Base-by-base conservation (phyloP, 148 eudicot genomes). In the Vaccinium myrtillus region DNA sequence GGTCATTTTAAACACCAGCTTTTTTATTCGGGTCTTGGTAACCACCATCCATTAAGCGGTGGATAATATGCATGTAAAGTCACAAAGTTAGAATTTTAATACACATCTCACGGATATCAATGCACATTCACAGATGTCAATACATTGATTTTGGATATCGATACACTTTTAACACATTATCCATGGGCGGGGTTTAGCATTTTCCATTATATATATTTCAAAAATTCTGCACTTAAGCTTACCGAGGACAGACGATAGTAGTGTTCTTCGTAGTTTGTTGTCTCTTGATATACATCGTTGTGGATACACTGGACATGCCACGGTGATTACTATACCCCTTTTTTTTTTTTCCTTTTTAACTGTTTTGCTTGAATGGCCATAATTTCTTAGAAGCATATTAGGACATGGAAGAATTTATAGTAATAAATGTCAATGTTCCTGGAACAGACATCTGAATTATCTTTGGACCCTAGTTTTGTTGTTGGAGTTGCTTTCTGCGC, bases 331-430 rank as follows among this genome's bases (percentile, higher is more conserved):
- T n/a, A 81, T 23, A 30, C 49, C 76, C 3, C 23, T 63, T 7
- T 48, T 23, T 14, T 63, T n/a, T 51, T 63, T 12, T 9, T 12
- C 14, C 36, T 36, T 36, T 36, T 36, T 36, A 70, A 43, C 46
- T 43, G 50, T 69, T 82, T 70, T 70, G 71, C 49, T 82, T 16
- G 25, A 82, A 82, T 82, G n/a, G 55, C 16, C 49, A 43, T 81
- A 9, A 19, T 50, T 23, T 27, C 50, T 25, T 82, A 23, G 36
- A 49, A 50, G 27, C 25, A 30, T 81, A 69, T 2, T 19, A 23
- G 61, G 53, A 70, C 43, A 67, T 59, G n/a, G 48, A 69, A 27
- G 77, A n/a, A 19, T 25, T 15, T n/a, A 67, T 67, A 48, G 76
- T 43, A 49, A 63, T 23, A 8, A 61, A 46, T 25, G 74, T 67